Evolutionary conservation across 2,329 filamentous ascomycete genomes (phyloP), one percentile per base, ranked within the genome.

Genomic region (Aspergillus piperis): DNA sequence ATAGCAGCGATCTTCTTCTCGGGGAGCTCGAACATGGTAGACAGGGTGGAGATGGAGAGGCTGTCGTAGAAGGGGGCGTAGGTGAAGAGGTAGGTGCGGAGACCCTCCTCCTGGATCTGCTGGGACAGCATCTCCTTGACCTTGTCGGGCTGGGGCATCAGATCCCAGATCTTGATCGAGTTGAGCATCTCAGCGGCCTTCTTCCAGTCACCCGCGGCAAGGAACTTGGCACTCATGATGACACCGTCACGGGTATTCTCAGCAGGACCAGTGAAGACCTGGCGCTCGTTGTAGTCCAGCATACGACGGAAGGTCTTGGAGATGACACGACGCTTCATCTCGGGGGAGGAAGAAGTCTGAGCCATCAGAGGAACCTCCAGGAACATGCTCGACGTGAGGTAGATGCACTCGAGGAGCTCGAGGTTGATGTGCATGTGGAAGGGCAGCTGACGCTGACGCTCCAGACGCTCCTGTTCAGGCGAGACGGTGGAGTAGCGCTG

Each of bases 401-500:
- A 99, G 64, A 98, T 94, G 74, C 95, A 98, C 82, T 99, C 95
- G 41, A 99, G 86, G 58, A 99, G 87, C 79, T 99, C 95, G 55
- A 99, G 86, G 84, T 99, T 99, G 84, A 99, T 99, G 85, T 99
- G 95, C 92, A 99, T 97, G 83, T 99, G 95, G 88, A 99, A 99
- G 39, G 95, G 95, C 68, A 99, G 86, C 81, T 99, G 95, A 71
- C 95, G 89, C 81, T 98, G 94, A 76, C 95, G 91, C 83, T 99
- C 95, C 41, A 98, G 86, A 67, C 94, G 91, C 82, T 99, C 95
- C 80, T 99, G 95, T 80, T 99, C 95, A 17, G 95, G 95, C 38
- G 93, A 95, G 63, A 99, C 95, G 73, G 96, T 93, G 71, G 87
- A 94, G 82, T 93, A 99, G 69, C 95, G 88, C 82, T 99, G 95